phyloP scores from a whole-genome alignment of 306 rosid genomes.

The Pyrus betulifolia region DNA sequence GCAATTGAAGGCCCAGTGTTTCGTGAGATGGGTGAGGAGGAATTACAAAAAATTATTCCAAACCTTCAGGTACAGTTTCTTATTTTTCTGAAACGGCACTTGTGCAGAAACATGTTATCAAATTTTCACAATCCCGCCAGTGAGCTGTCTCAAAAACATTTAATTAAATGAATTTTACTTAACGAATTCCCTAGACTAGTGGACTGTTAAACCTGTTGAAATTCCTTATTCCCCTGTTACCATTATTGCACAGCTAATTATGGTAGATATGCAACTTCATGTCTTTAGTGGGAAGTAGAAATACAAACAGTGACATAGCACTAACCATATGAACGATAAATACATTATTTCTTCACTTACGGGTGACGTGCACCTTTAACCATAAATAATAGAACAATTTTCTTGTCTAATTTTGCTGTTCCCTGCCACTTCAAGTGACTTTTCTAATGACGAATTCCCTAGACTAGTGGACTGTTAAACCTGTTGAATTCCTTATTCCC shows the following conservation, averaged over 20 bases:
- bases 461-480: background rate
- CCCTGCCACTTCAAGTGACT: background rate
- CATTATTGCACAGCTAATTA: background rate
- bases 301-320: background rate
- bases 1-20: conserved; percentile 96
- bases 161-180: background rate
- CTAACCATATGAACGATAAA: background rate
- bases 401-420: background rate
- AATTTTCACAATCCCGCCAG: background rate
- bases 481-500: background rate
- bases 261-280: background rate
- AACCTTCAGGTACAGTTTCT: conserved; percentile 60
- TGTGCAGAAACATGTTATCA: background rate
- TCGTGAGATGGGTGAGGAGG: conserved; percentile 70
- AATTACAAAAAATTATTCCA: conserved; percentile 60
- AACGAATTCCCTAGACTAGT: background rate
- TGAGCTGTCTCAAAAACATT: background rate
- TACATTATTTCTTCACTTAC: background rate
- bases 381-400: background rate
- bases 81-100: background rate
- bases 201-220: background rate
- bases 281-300: background rate
- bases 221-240: background rate
- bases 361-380: background rate
- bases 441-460: background rate